phyloP scores from a whole-genome alignment of 306 rosid genomes.

The Castanea mollissima region DNA sequence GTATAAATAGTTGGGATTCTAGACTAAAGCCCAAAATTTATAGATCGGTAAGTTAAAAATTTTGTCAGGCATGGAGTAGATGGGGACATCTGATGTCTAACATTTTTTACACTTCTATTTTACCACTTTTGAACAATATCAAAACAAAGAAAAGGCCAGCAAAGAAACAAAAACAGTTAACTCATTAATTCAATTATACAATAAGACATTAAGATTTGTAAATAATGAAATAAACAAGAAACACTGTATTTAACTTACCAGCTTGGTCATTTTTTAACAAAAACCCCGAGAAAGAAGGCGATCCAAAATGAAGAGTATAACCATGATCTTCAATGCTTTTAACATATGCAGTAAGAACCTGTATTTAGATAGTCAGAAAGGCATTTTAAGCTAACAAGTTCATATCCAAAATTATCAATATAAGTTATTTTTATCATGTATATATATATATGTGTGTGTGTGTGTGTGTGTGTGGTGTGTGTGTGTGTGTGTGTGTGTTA shows the following conservation, averaged over 20 bases:
- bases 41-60: background rate
- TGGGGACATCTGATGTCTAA: background rate
- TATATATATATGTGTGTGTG: too few species aligned
- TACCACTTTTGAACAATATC: background rate
- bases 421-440: background rate
- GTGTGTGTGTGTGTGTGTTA: too few species aligned
- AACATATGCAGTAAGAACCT: conserved; percentile 82
- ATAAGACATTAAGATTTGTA: conserved; percentile 13
- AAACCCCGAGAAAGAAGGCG: conserved; percentile 75
- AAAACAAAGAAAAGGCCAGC: conserved; percentile 7
- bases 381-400: conserved; percentile 2
- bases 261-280: conserved; percentile 54
- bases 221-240: conserved; percentile 9
- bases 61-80: background rate
- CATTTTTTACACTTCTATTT: background rate
- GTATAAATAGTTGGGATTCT: background rate
- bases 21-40: background rate
- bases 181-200: conserved; percentile 1
- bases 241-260: conserved; percentile 34
- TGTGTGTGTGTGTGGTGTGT: too few species aligned
- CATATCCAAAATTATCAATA: background rate
- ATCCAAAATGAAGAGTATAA: conserved; percentile 93
- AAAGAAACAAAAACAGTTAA: background rate
- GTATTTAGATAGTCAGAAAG: conserved; percentile 18
- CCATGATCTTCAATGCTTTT: conserved; percentile 98